These are phyloP conservation scores for Dactylonectria macrodidyma DNA, from an alignment of 2,329 filamentous ascomycete genomes.

Conservation along the genomic window DNA sequence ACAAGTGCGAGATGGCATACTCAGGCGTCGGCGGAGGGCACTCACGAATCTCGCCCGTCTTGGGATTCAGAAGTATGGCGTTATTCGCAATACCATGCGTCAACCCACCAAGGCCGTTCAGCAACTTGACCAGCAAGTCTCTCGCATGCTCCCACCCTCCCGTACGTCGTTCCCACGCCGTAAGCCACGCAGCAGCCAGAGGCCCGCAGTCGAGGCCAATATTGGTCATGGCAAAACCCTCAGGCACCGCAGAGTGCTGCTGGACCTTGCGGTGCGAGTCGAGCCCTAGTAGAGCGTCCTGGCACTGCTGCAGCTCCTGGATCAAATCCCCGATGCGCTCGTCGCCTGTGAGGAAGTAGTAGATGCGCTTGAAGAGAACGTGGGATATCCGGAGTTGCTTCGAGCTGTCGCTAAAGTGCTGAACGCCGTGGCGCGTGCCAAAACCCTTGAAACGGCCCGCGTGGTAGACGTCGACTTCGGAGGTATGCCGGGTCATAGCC, in stretches of 20 bases:
- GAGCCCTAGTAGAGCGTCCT: constrained; percentile 28
- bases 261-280: constrained; percentile 40
- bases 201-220: constrained; percentile 40
- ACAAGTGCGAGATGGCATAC: constrained; percentile 35
- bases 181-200: constrained; percentile 36
- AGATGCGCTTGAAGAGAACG: constrained; percentile 59
- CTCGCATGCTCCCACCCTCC: constrained; percentile 24
- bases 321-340: constrained; percentile 66
- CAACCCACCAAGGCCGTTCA: constrained; percentile 27
- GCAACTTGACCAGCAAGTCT: constrained; percentile 32
- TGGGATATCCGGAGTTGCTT: constrained; percentile 71
- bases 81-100: constrained; percentile 35
- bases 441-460: constrained; percentile 70
- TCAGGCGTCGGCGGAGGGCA: constrained; percentile 35
- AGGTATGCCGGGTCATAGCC: constrained; percentile 69
- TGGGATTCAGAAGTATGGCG: constrained; percentile 36
- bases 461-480: constrained; percentile 75
- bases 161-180: constrained; percentile 35
- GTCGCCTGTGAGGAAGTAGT: constrained; percentile 71
- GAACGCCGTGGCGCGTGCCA: constrained; percentile 74
- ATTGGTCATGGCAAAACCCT: constrained; percentile 37
- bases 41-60: constrained; percentile 36
- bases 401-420: constrained; percentile 72
- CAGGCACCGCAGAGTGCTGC: constrained; percentile 30
- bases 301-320: constrained; percentile 29